Percentiles rank a stretch among this genome's conserved stretches.
phyloP scores from a whole-genome alignment of 371 early-diverging fungal species.

The Syncephalastrum monosporum region DNA sequence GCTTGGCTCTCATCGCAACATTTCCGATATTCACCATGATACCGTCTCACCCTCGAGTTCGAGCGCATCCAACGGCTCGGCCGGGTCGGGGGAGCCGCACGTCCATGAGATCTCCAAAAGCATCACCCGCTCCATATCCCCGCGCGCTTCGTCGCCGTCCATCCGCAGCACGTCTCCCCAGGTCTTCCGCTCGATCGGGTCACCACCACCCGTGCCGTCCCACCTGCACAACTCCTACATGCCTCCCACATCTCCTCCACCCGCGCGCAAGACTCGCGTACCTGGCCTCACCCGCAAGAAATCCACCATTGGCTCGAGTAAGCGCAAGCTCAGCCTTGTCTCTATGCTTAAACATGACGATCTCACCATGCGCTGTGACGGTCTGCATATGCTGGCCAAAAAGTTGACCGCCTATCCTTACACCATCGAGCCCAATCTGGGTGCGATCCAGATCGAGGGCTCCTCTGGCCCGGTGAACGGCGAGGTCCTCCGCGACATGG shows the following conservation, averaged over 20 bases:
- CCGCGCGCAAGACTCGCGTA: conserved; percentile 38
- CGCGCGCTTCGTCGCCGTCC: conserved; percentile 89
- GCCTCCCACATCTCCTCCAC: conserved; percentile 15
- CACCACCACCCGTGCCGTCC: conserved; percentile 28
- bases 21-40: conserved; percentile 20
- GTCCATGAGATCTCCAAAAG: conserved; percentile 17
- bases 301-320: conserved; percentile 27
- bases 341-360: conserved; percentile 35
- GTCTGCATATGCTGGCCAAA: conserved; percentile 28
- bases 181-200: conserved; percentile 13
- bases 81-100: conserved; percentile 16
- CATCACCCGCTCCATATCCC: conserved; percentile 27
- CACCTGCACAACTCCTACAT: conserved; percentile 17
- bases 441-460: conserved; percentile 28
- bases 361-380: conserved; percentile 23
- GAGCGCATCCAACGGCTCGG: conserved; percentile 20
- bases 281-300: conserved; percentile 36
- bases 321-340: conserved; percentile 36
- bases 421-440: conserved; percentile 11
- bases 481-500: conserved; percentile 20
- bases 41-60: conserved; percentile 21
- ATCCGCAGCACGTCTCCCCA: conserved; percentile 97
- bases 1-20: conserved; percentile 26
- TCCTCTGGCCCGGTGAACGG: conserved; percentile 28
- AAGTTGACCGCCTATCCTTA: conserved; percentile 29